These are phyloP conservation scores for Cydonia oblonga DNA, from an alignment of 331 rosid species.

Conservation along the genomic window DNA sequence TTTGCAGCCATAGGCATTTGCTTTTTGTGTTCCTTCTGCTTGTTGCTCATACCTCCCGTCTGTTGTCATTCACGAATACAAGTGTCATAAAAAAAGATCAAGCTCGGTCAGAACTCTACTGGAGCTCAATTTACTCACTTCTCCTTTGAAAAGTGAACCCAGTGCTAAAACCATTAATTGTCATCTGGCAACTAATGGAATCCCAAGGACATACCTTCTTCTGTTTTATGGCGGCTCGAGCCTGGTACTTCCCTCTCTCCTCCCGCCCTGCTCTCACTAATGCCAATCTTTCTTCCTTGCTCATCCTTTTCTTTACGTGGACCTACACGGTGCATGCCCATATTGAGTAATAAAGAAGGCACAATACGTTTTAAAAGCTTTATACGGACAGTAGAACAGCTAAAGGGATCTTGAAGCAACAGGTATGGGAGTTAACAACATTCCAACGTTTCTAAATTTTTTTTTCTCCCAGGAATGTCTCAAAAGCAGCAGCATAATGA, in stretches of 20 bases:
- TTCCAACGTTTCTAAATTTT: not conserved
- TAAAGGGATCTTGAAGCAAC: not conserved
- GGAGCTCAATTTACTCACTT: not conserved
- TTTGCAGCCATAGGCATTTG: constrained; percentile 66
- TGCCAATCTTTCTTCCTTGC: constrained; percentile 64
- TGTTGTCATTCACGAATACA: constrained; percentile 7
- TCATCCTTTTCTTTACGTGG: constrained; percentile 56
- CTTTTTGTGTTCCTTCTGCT: constrained; percentile 74
- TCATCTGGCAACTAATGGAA: not conserved
- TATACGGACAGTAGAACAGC: not conserved
- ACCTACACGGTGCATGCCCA: constrained; percentile 26
- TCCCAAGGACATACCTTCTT: constrained; percentile 46
- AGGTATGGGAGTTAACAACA: not conserved
- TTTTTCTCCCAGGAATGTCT: not conserved
- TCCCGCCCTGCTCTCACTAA: constrained; percentile 79
- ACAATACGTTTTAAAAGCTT: not conserved
- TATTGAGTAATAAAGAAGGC: not conserved
- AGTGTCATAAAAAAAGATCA: not conserved
- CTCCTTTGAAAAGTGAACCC: not conserved
- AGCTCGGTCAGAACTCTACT: not conserved
- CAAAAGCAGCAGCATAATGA: not conserved
- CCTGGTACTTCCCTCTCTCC: constrained; percentile 66
- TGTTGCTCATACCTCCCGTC: constrained; percentile 82
- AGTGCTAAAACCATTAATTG: not conserved
- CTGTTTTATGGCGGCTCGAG: constrained; percentile 73